phyloP scores from a whole-genome alignment of 805 yeast species.

The Komagataella phaffii region DNA sequence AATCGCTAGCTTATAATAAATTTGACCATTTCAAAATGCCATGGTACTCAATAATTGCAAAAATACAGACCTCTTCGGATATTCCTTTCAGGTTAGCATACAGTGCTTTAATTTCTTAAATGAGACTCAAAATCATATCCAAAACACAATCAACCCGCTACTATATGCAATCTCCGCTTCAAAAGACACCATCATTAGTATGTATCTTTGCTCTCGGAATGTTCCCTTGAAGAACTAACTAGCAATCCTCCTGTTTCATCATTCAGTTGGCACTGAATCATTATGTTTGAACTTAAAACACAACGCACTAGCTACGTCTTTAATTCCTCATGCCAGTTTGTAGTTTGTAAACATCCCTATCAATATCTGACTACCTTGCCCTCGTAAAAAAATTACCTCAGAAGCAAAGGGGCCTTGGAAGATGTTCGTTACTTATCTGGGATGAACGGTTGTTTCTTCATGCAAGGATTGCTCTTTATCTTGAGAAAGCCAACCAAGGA shows the following conservation, averaged over 20 bases:
- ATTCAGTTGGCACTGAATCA: no score
- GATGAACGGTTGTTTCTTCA: background rate
- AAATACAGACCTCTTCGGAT: no score
- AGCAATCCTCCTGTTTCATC: no score
- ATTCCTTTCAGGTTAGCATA: background rate
- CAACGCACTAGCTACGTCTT: background rate
- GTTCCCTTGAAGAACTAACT: no score
- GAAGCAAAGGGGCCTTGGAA: background rate
- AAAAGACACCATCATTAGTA: background rate
- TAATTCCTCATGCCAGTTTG: background rate
- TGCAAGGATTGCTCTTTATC: no score
- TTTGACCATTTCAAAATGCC: no score
- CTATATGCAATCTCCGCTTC: background rate
- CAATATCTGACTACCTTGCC: no score
- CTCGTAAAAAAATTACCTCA: no score
- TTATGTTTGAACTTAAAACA: no score
- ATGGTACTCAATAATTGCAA: background rate
- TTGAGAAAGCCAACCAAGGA: no score
- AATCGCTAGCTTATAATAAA: background rate
- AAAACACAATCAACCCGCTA: background rate
- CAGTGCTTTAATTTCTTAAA: no score
- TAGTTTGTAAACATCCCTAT: background rate
- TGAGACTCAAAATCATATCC: background rate
- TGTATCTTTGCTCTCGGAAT: background rate
- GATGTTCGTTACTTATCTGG: background rate